Base-by-base conservation (phyloP, 2,329 filamentous ascomycete genomes). In the Pezicula radicicola region DNA sequence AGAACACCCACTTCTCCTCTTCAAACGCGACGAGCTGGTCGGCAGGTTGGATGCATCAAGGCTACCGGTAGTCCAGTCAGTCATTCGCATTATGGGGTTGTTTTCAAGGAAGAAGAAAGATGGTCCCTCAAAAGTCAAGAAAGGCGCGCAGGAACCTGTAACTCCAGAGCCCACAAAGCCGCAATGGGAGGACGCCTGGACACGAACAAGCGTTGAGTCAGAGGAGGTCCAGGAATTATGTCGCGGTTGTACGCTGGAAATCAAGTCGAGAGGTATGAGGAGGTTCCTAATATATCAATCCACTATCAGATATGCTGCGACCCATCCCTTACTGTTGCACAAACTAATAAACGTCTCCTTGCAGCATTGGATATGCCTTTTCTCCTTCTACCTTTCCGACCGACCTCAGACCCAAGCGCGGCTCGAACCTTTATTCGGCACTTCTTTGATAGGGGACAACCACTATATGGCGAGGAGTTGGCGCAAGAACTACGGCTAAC, bases 151-250 rank as follows among this genome's bases (percentile, higher is more conserved):
- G 55, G 71, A 77, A 56, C 70, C 78, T 49, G 68, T 54, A 73
- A 78, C 57, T 72, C 76, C n/a, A 6, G 37, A 46, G 25, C 82
- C 85, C 36, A 72, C 78, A 55, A 91, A 91, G 72, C 89, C 88
- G 51, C 81, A 80, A 70, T 97, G 91, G 88, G 88, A 90, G 55
- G 89, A 97, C 69, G 88, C 91, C 58, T 99, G 91, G 83, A 80
- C 84, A 56, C 87, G 93, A 65, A 89, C 81, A 50, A 83, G 85
- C 44, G 86, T 99, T 59, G 87, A 90, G 49, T 88, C 92, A 5
- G 91, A 96, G 60, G 94, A 99, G 73, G 85, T 99, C 45, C 87
- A 92, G 64, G 91, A 96, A 66, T 75, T 99, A 56, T 77, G 97
- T 48, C 82, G 85, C 67, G 84, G 85, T 60, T 97, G 91, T 74